Base-by-base conservation (phyloP, 768 basidiomycete genomes). In the Rhizopogon vesiculosus region DNA sequence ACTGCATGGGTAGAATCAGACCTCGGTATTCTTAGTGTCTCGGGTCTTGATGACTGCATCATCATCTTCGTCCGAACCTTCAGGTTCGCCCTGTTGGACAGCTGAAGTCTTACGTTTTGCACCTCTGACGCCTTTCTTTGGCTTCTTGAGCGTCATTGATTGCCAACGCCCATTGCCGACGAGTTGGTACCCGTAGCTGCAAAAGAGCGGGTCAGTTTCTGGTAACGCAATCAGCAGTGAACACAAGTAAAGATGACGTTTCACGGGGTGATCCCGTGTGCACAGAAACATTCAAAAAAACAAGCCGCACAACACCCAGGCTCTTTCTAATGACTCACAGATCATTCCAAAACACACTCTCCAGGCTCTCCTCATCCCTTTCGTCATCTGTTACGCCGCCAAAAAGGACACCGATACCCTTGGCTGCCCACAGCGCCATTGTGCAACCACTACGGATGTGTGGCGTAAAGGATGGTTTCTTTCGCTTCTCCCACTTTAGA, bases 321-420 rank as follows among this genome's bases (percentile, higher is more conserved):
- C 33, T 22, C 19, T 31, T 35, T 19, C 4, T 1, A 13, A 35
- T 19, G 19, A 68, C 83, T 58, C 57, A 91, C 90, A 95, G 59
- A 62, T 95, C 93, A 57, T 93, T 92, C 77, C 88, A 89, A 67
- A 96, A 96, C 2, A 86, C 77, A 57, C 89, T 92, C 55, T 92
- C 87, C 59, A 97, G 66, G 3, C 80, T 83, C 63, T 97, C 94
- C 67, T 96, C 94, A 39, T 80, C 79, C 18, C 77, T 84, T 61
- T 96, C 93, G 57, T 93, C 89, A 57, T 97, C 93, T 4, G 84
- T 87, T 0, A 96, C 93, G 3, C 86, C 93, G 12, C 93, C 93
- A 64, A 95, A 97, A 49, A 93, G 67, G 2, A 97, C 73, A 1
- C 93, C 91, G 54, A 82, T 85, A 25, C 72, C 76, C 61, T 84